Conservation (phyloP, 1,139 yeast species). For the Starmera stellimalicola region DNA sequence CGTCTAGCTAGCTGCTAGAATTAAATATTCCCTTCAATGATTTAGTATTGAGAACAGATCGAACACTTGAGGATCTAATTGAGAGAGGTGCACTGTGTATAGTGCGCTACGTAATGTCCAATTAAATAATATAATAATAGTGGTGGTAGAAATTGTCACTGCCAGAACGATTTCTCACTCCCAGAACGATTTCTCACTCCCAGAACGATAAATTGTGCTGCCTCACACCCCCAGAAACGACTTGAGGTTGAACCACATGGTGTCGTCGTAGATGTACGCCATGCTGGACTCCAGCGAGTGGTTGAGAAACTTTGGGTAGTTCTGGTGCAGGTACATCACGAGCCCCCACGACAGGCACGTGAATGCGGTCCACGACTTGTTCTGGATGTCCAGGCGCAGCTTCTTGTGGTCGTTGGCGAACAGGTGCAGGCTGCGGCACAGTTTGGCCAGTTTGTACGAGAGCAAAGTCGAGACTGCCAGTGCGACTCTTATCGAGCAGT, state of each 20-base stretch:
- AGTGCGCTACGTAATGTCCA: too few relatives aligned
- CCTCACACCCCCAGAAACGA: constrained; percentile 11
- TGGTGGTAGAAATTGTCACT: too few relatives aligned
- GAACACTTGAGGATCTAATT: too few relatives aligned
- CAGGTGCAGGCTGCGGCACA: constrained; percentile 2
- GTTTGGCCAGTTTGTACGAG: constrained; percentile 15
- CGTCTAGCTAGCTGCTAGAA: too few relatives aligned
- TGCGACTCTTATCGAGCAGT: constrained; percentile 47
- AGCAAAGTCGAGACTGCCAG: constrained; percentile 39
- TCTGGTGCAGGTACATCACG: constrained; percentile 63
- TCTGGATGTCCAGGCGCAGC: constrained; percentile 27
- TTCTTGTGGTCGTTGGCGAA: constrained; percentile 20
- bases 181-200: too few relatives aligned
- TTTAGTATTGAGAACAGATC: too few relatives aligned
- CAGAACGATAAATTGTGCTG: too few relatives aligned
- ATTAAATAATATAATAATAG: too few relatives aligned
- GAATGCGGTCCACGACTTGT: constrained; percentile 53
- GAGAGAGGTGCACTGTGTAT: too few relatives aligned
- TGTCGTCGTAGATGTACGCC: constrained; percentile 59
- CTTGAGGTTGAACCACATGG: constrained; percentile 23
- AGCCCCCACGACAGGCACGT: constrained; percentile 70
- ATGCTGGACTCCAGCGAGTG: constrained; percentile 60
- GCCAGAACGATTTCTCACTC: too few relatives aligned
- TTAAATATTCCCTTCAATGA: too few relatives aligned
- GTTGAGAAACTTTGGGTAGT: constrained; percentile 56